Evolutionary conservation across 208 protist genomes (phyloP), one percentile per base, ranked within the genome.

Genomic region (Crithidia fasciculata): DNA sequence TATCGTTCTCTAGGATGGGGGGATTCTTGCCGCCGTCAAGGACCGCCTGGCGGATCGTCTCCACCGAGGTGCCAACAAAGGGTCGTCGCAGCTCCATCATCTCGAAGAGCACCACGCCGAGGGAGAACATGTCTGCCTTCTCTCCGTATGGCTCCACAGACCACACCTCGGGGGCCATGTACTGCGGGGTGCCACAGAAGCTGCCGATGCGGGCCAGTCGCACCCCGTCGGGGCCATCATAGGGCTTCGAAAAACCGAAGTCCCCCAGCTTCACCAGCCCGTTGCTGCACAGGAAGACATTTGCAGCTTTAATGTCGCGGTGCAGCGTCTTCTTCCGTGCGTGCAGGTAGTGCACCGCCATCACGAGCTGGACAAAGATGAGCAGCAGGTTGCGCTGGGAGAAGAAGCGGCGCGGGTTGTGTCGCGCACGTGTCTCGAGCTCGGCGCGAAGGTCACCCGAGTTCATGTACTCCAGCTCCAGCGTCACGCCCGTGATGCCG

Each of bases 141-240:
- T 90, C 86, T 66, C 94, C 87, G 81, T 98, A 98, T 13, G 88
- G 87, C 69, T 92, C 85, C 44, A 90, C 69, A 15, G 85, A 82
- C 83, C 88, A 97, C 40, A 98, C 84, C 79, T 98, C 94, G 5
- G 96, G 96, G 6, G 90, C 81, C 54, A 98, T 65, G 81, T 97
- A 98, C 69, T 94, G 92, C 44, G 95, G 91, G 39, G 90, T 94
- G 40, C 90, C 93, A 50, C 82, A 87, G 70, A 93, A 87, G 54
- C 66, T 71, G 4, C 66, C 53, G 18, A 81, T 86, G n/a, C 78
- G 69, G n/a, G 69, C 81, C 49, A 68, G 60, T 15, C 78, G 72
- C 28, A 86, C 78, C 13, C 74, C 74, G 4, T 83, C 82, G 39
- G 78, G 74, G 2, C 45, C 73, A 3, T 71, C 76, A 47, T 80